A percentile compares a stretch with the other conserved stretches of the same genome.
These are phyloP conservation scores for Penicillium goetzii DNA, from an alignment of 495 filamentous ascomycete genomes.

Conservation along the genomic window DNA sequence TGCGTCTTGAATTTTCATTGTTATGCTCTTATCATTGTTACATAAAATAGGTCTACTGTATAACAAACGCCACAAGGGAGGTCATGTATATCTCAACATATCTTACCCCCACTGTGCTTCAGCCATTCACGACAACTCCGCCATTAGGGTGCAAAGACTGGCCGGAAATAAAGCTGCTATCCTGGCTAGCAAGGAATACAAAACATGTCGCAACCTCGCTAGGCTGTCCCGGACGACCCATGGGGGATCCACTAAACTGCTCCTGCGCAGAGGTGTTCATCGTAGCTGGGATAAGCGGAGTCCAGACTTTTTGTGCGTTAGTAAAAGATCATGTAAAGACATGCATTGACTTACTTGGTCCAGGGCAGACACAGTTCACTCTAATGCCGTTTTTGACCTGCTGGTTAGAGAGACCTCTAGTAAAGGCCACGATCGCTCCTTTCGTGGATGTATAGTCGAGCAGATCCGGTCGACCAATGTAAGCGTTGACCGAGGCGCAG, in stretches of 20 bases:
- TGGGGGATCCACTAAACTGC: slow-evolving; percentile 69
- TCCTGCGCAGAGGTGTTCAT: slow-evolving; percentile 71
- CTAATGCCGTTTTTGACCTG: slow-evolving; percentile 72
- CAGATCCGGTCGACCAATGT: slow-evolving; percentile 78
- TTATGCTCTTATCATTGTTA: no score
- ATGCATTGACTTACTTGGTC: slow-evolving; percentile 31
- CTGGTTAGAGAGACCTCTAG: slow-evolving; percentile 76
- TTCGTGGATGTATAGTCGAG: slow-evolving; percentile 86
- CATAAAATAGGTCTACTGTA: no score
- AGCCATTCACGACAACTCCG: slow-evolving; percentile 65
- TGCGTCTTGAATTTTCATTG: no score
- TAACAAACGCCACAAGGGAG: no score
- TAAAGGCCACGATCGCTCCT: slow-evolving; percentile 81
- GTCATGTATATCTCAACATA: no score
- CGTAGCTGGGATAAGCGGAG: slow-evolving; percentile 75
- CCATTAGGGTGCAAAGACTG: slow-evolving; percentile 70
- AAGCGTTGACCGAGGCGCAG: slow-evolving; percentile 78
- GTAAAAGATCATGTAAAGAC: not conserved
- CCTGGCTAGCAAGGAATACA: slow-evolving; percentile 78
- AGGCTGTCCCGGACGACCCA: slow-evolving; percentile 77
- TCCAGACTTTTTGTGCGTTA: slow-evolving; percentile 62
- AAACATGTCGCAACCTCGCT: slow-evolving; percentile 82
- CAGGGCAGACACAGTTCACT: slow-evolving; percentile 78
- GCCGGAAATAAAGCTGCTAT: slow-evolving; percentile 71
- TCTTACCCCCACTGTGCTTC: not conserved